These are phyloP conservation scores for Solanum ahanhuiri DNA, from an alignment of 257 asterid species.

Conservation along the genomic window DNA sequence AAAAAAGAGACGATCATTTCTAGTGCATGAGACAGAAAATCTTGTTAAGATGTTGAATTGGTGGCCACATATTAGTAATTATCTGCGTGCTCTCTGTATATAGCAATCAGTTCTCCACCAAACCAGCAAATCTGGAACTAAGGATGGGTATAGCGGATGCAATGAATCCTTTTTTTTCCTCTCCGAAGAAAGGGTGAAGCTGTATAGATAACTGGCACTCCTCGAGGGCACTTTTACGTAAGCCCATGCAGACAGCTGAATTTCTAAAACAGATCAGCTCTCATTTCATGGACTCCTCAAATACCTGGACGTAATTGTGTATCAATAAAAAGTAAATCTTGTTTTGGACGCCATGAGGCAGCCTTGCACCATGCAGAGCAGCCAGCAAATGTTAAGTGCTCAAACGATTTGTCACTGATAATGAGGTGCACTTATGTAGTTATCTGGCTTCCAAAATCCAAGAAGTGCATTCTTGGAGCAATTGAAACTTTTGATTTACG, in stretches of 20 bases:
- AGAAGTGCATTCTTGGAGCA: constrained; percentile 63
- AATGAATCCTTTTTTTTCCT: neutral
- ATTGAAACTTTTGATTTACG: constrained; percentile 57
- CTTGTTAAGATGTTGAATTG: neutral
- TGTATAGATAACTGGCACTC: neutral
- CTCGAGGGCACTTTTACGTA: neutral
- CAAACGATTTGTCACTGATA: neutral
- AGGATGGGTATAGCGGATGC: neutral
- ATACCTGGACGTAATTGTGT: neutral
- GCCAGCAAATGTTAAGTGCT: neutral
- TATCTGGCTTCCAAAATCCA: constrained; percentile 54
- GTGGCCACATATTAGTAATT: neutral
- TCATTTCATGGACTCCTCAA: neutral
- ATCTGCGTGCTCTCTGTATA: neutral
- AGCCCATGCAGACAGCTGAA: neutral
- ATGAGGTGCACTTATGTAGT: neutral
- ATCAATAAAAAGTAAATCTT: neutral
- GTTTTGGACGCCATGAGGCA: neutral
- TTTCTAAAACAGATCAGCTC: neutral
- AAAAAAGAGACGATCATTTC: neutral
- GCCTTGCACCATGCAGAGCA: neutral
- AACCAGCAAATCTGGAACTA: neutral
- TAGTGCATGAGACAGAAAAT: neutral
- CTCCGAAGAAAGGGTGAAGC: neutral
- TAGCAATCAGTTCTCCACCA: neutral